A percentile compares a stretch with the other conserved stretches of the same genome.
phyloP scores from a whole-genome alignment of 345 rosid genomes.

The Sapria himalayana region DNA sequence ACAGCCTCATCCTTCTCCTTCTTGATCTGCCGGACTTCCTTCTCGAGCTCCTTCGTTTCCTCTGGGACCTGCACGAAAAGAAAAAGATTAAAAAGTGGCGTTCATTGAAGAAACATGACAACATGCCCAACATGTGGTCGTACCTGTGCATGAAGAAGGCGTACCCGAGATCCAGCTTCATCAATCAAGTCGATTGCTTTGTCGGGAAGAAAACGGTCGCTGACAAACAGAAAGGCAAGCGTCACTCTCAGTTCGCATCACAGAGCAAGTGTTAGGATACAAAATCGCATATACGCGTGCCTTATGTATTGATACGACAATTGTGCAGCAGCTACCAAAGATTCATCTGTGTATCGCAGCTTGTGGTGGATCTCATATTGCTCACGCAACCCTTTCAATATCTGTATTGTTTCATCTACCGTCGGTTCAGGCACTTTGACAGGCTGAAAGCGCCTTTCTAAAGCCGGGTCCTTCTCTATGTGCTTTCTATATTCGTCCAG shows the following conservation, averaged over 20 bases:
- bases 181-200: constrained; percentile 97
- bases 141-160: constrained; percentile 90
- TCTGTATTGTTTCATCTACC: constrained; percentile 83
- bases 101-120: too few species aligned
- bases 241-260: constrained; percentile 1
- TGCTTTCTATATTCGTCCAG: constrained; percentile 92
- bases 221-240: constrained; percentile 10
- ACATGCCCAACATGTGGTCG: constrained; percentile 5
- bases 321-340: constrained; percentile 73
- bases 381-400: constrained; percentile 82
- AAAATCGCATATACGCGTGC: constrained; percentile 15
- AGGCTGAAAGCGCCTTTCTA: constrained; percentile 99
- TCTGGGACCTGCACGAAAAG: constrained; percentile 51
- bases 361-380: constrained; percentile 98
- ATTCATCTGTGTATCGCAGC: constrained; percentile 85
- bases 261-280: constrained; percentile 2
- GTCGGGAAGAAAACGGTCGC: constrained; percentile 96
- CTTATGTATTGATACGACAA: constrained; percentile 95
- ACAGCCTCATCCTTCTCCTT: constrained; percentile 96
- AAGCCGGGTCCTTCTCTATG: constrained; percentile 97
- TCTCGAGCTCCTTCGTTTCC: constrained; percentile 95
- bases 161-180: constrained; percentile 99
- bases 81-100: too few species aligned
- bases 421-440: constrained; percentile 95
- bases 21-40: constrained; percentile 74